Percentiles rank a stretch among this genome's conserved stretches.
Conservation (phyloP, 78 protist species). For the Guillardia theta region DNA sequence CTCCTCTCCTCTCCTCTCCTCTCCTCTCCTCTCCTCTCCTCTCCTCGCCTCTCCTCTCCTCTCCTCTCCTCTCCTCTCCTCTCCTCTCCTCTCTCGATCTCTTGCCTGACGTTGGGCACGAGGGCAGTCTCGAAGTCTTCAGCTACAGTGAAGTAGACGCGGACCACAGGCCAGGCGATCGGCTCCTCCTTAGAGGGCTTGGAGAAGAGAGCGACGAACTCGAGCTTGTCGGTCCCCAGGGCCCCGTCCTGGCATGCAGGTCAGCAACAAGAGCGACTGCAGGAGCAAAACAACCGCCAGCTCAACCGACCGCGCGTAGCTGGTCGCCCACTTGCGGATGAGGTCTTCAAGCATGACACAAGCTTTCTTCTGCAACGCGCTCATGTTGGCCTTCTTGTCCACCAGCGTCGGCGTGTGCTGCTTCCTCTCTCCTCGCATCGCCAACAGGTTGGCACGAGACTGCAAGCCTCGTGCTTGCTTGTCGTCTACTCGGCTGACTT, state of each 20-base stretch:
- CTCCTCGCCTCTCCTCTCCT: background rate
- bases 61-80: background rate
- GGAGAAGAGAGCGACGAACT: conserved; percentile 5
- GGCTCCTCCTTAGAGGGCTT: conserved; percentile 24
- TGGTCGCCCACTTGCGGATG: background rate
- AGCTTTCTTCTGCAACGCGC: background rate
- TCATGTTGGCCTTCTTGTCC: background rate
- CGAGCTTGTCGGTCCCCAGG: background rate
- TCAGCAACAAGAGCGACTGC: background rate
- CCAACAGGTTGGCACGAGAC: background rate
- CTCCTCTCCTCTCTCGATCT: background rate
- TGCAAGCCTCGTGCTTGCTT: background rate
- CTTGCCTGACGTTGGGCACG: background rate
- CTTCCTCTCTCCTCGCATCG: background rate
- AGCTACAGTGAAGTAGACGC: background rate
- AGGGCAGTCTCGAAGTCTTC: background rate
- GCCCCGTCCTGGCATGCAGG: background rate
- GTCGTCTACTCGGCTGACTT: too few species aligned
- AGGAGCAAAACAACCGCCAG: background rate
- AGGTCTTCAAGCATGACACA: background rate
- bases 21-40: background rate
- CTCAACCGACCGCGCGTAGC: background rate
- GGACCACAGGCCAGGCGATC: conserved; percentile 2
- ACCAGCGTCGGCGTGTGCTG: background rate
- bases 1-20: background rate